Conservation (phyloP, 495 filamentous ascomycete species). For the Neurospora hispaniola region DNA sequence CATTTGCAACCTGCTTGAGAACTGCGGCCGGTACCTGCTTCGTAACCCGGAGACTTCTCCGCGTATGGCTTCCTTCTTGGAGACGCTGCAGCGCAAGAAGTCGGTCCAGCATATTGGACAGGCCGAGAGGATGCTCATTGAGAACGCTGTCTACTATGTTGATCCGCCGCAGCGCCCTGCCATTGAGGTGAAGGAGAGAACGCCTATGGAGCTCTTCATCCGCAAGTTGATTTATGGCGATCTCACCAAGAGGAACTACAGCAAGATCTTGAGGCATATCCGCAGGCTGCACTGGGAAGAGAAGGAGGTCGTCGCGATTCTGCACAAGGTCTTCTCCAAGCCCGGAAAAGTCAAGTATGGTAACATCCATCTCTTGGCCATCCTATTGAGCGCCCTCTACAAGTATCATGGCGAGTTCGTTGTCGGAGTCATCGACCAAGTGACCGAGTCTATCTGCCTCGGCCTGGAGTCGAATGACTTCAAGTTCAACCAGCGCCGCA, state of each 20-base stretch:
- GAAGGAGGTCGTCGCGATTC: conserved; percentile 66
- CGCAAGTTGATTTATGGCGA: conserved; percentile 85
- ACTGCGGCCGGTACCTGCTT: conserved; percentile 88
- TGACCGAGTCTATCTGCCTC: conserved; percentile 77
- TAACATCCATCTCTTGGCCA: conserved; percentile 89
- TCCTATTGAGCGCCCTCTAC: conserved; percentile 79
- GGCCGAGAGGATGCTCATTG: conserved; percentile 94
- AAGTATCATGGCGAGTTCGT: conserved; percentile 88
- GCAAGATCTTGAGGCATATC: conserved; percentile 84
- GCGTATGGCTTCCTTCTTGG: conserved; percentile 84
- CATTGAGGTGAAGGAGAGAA: conserved; percentile 92
- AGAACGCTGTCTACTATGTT: conserved; percentile 97
- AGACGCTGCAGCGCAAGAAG: conserved; percentile 94
- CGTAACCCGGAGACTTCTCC: conserved; percentile 90
- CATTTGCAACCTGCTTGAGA: conserved; percentile 93
- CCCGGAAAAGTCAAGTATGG: conserved; percentile 96
- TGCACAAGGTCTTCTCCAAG: conserved; percentile 89
- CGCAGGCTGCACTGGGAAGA: conserved; percentile 98
- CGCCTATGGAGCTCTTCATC: conserved; percentile 84
- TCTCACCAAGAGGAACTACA: conserved; percentile 87
- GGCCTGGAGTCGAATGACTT: conserved; percentile 95
- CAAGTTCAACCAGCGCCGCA: conserved; percentile 90
- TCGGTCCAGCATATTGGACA: conserved; percentile 87
- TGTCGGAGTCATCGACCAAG: conserved; percentile 75
- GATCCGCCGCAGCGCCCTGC: conserved; percentile 89